Conservation (phyloP, 257 asterid genomes). For the Solanum megistacrolobum region DNA sequence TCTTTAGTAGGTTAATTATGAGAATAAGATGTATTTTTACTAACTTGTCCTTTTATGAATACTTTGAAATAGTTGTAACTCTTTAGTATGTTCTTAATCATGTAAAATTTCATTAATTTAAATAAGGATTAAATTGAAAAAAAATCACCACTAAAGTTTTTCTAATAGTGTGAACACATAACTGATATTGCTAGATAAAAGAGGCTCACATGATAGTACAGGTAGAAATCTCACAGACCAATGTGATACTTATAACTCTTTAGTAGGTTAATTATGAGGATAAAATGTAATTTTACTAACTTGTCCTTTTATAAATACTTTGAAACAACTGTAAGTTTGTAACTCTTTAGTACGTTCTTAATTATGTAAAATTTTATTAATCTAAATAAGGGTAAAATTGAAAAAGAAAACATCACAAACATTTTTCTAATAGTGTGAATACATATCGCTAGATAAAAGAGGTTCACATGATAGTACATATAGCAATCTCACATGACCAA, state of each 20-base stretch:
- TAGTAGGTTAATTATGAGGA: background rate
- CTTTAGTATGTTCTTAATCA: background rate
- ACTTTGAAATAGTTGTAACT: background rate
- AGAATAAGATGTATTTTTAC: background rate
- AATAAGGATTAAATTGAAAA: background rate
- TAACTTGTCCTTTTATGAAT: background rate
- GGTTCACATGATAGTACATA: background rate
- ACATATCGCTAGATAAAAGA: background rate
- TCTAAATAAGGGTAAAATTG: background rate
- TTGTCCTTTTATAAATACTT: background rate
- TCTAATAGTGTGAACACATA: background rate
- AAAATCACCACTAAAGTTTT: background rate
- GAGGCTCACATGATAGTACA: background rate
- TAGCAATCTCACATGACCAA: background rate
- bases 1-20: background rate
- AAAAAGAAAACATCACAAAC: background rate
- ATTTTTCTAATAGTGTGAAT: background rate
- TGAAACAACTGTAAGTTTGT: background rate
- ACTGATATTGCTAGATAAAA: background rate
- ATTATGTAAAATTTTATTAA: background rate
- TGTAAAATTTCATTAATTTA: background rate
- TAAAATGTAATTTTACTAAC: background rate
- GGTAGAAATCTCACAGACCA: background rate
- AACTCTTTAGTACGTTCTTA: background rate
- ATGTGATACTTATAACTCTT: background rate